Percentiles rank a stretch among this genome's conserved stretches.
phyloP scores from a whole-genome alignment of 2,329 filamentous ascomycete genomes.

The Phaeosphaeriaceae sp. region DNA sequence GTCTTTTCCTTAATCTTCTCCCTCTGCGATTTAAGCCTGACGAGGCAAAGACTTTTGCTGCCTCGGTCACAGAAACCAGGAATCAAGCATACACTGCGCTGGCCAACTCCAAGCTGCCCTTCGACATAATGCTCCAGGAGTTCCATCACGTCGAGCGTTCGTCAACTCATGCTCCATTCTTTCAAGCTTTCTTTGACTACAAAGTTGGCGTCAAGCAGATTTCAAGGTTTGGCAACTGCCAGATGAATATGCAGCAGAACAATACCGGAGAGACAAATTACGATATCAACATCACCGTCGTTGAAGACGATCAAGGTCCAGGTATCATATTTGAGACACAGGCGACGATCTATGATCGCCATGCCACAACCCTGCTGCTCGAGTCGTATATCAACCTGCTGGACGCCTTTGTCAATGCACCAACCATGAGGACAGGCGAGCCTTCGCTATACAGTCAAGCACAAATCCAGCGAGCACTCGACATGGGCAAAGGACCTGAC shows the following conservation, averaged over 20 bases:
- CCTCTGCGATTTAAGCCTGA: conserved; percentile 40
- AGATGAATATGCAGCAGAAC: conserved; percentile 26
- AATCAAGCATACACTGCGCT: conserved; percentile 26
- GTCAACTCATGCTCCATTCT: conserved; percentile 39
- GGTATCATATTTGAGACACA: neutral
- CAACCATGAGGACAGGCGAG: too few relatives aligned
- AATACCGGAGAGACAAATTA: conserved; percentile 18
- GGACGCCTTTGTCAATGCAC: neutral
- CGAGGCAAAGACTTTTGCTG: conserved; percentile 17
- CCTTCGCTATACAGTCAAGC: too few relatives aligned
- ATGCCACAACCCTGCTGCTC: neutral
- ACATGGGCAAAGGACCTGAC: conserved; percentile 17
- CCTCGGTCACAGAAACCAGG: conserved; percentile 17
- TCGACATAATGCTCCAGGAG: conserved; percentile 43
- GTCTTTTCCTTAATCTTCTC: conserved; percentile 38
- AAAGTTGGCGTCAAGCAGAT: neutral
- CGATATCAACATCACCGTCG: conserved; percentile 19
- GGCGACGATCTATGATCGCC: neutral
- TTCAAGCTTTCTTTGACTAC: conserved; percentile 48
- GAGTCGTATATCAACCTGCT: neutral
- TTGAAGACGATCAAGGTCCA: neutral
- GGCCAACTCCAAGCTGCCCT: conserved; percentile 36
- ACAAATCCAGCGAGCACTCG: too few relatives aligned
- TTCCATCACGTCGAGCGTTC: conserved; percentile 30
- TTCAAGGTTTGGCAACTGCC: conserved; percentile 32